Evolutionary conservation across 75 land plant species (phyloP).

Genomic region (Cupressus sempervirens): DNA sequence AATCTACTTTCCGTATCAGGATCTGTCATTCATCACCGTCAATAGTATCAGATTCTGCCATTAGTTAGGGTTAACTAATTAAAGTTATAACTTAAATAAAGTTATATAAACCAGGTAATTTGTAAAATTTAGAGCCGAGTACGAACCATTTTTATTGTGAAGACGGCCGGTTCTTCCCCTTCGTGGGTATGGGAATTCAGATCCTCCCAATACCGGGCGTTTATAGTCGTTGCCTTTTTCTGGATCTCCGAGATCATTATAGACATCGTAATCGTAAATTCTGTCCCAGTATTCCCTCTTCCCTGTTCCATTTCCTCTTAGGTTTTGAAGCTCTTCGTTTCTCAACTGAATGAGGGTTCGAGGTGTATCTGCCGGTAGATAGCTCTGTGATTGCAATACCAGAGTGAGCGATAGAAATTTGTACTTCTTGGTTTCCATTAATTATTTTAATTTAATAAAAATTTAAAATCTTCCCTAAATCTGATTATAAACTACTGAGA

Average conservation of each 20-base stretch:
- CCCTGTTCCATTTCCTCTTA: slow-evolving; percentile 39
- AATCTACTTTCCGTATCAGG: slow-evolving; percentile 53
- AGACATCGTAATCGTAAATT: slow-evolving; percentile 47
- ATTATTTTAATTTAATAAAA: too few species aligned
- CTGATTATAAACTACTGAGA: too few species aligned
- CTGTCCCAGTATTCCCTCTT: slow-evolving; percentile 31
- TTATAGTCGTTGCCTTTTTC: slow-evolving; percentile 18
- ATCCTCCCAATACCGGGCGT: slow-evolving; percentile 48
- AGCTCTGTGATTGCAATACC: slow-evolving; percentile 25
- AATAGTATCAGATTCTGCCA: background rate
- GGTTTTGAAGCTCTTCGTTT: slow-evolving; percentile 23
- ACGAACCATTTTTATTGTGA: slow-evolving; percentile 30
- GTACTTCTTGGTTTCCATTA: background rate
- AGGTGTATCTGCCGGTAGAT: slow-evolving; percentile 38
- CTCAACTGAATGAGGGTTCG: slow-evolving; percentile 25
- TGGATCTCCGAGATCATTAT: slow-evolving; percentile 52
- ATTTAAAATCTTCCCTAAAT: too few species aligned
- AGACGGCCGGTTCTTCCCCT: slow-evolving; percentile 45
- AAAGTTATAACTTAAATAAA: too few species aligned
- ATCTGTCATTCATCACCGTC: slow-evolving; percentile 30
- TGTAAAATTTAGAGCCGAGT: background rate
- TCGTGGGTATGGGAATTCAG: slow-evolving; percentile 49
- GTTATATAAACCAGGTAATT: background rate
- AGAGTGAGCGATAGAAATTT: background rate
- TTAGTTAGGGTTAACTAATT: background rate